Evolutionary conservation across 441 rosid genomes (phyloP).

Genomic region (Syzygium syzygioides): DNA sequence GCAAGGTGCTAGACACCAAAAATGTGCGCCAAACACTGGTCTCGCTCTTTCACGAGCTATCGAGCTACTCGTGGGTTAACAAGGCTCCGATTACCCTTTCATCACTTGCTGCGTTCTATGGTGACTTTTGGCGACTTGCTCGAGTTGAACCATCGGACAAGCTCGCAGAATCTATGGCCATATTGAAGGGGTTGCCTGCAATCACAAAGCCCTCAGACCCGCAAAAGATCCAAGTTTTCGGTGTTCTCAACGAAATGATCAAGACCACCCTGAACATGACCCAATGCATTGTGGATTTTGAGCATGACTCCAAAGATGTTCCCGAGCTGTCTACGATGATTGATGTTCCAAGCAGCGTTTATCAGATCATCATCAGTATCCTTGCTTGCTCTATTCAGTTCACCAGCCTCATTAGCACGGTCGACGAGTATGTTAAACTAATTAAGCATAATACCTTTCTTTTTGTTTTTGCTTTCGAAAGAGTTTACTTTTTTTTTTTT

Average conservation of each 20-base stretch:
- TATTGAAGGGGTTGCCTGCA: neutral
- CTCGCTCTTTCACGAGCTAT: neutral
- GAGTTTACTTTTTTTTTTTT: too few relatives aligned
- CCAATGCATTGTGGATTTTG: neutral
- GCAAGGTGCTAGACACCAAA: neutral
- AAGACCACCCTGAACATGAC: neutral
- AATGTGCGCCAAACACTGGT: neutral
- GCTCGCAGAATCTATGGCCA: neutral
- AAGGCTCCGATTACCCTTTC: neutral
- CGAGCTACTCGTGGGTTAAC: neutral
- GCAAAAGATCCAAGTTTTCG: neutral
- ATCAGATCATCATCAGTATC: neutral
- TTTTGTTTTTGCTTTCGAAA: neutral
- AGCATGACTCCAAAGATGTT: neutral
- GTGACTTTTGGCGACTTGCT: neutral
- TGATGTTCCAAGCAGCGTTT: neutral
- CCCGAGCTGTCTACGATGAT: neutral
- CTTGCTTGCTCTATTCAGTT: neutral
- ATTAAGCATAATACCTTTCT: neutral
- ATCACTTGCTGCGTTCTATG: neutral
- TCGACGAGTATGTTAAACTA: neutral
- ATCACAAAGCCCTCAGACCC: neutral
- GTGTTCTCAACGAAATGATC: neutral
- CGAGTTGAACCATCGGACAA: neutral
- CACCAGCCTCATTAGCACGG: neutral